Conservation (phyloP, 1,284 basidiomycete genomes). For the Trichosporon faecale region DNA sequence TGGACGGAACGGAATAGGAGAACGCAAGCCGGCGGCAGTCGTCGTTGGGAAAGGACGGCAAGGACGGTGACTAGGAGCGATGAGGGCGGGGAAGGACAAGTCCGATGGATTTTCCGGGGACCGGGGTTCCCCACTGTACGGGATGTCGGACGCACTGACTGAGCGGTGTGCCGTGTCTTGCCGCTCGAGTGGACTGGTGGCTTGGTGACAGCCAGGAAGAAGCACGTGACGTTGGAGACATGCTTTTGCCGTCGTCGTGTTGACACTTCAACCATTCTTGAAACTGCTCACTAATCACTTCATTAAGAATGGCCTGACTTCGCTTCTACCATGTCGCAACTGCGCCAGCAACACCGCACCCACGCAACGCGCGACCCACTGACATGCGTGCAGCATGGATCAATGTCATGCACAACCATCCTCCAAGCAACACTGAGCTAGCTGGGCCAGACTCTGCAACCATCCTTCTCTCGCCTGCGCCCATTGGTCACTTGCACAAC, state of each 20-base stretch:
- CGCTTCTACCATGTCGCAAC: not conserved
- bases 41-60: not conserved
- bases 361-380: not conserved
- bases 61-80: not conserved
- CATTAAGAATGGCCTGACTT: not conserved
- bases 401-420: not conserved
- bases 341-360: not conserved
- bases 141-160: not conserved
- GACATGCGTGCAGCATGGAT: too few relatives aligned
- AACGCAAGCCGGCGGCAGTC: not conserved
- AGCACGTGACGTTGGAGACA: not conserved
- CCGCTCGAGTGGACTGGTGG: not conserved
- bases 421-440: not conserved
- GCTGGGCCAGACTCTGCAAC: not conserved
- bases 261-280: not conserved
- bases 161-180: not conserved
- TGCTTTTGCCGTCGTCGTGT: not conserved
- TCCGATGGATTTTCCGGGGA: conserved; percentile 5
- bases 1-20: not conserved
- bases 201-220: too few relatives aligned
- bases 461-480: not conserved
- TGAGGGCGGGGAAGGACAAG: not conserved
- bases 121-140: not conserved
- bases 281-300: not conserved
- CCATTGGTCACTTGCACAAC: not conserved